Evolutionary conservation across 176 grass and related monocot species (phyloP).

Genomic region (Carex myosuroides): DNA sequence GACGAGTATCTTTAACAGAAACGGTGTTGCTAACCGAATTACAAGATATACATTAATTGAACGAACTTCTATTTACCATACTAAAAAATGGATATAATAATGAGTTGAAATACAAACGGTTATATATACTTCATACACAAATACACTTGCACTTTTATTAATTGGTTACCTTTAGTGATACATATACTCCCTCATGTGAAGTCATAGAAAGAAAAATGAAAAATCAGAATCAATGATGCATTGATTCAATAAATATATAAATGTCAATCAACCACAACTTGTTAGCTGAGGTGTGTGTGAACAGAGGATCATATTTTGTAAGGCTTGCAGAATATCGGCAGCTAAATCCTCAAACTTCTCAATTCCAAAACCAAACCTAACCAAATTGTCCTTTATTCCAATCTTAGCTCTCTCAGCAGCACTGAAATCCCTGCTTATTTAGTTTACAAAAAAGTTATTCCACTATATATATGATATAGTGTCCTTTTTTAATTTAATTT

Average conservation of each 20-base stretch:
- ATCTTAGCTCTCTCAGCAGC: constrained; percentile 70
- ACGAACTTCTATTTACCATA: too few relatives aligned
- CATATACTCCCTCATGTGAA: neutral
- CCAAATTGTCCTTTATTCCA: constrained; percentile 92
- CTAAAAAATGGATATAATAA: too few relatives aligned
- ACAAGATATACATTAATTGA: too few relatives aligned
- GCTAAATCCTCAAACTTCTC: constrained; percentile 87
- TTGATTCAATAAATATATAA: neutral
- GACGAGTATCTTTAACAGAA: too few relatives aligned
- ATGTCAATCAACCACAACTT: neutral
- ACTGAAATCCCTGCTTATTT: constrained; percentile 44
- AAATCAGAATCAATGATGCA: neutral
- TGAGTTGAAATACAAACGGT: too few relatives aligned
- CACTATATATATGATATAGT: neutral
- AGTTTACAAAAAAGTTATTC: neutral
- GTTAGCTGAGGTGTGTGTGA: neutral
- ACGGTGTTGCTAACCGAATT: too few relatives aligned
- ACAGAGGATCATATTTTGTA: neutral
- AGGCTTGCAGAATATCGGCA: constrained; percentile 75
- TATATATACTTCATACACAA: too few relatives aligned
- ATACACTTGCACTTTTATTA: too few relatives aligned
- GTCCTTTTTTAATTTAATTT: neutral
- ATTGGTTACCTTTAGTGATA: too few relatives aligned
- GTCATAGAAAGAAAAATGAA: neutral
- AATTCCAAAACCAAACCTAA: constrained; percentile 87